phyloP scores from a whole-genome alignment of 768 basidiomycete species.

The Amanita brunnescens region DNA sequence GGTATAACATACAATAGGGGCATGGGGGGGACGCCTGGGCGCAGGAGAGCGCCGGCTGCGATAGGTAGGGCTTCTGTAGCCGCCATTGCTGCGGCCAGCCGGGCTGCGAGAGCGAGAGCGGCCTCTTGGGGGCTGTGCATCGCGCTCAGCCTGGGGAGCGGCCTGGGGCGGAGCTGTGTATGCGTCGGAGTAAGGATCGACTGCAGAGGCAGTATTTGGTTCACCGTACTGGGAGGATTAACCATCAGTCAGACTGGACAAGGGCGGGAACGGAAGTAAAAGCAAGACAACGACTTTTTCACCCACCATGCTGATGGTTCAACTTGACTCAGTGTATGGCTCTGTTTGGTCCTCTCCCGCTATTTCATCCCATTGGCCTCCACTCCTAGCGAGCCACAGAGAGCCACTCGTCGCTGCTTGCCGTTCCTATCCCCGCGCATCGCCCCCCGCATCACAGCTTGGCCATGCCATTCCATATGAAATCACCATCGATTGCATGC shows the following conservation, averaged over 20 bases:
- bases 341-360: conserved; percentile 30
- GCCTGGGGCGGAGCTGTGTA: conserved; percentile 59
- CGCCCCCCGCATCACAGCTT: background rate
- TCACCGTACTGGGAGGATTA: conserved; percentile 52
- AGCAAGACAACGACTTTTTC: conserved; percentile 5
- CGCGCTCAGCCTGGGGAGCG: conserved; percentile 44
- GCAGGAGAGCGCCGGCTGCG: conserved; percentile 48
- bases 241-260: conserved; percentile 8
- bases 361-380: conserved; percentile 4
- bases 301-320: conserved; percentile 66
- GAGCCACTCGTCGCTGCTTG: too few species aligned
- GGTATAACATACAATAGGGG: conserved; percentile 55
- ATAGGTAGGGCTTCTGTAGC: conserved; percentile 48
- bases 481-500: background rate
- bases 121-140: conserved; percentile 46
- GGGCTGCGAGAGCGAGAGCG: conserved; percentile 75
- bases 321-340: conserved; percentile 35
- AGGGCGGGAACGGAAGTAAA: conserved; percentile 7
- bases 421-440: background rate
- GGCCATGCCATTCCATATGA: background rate
- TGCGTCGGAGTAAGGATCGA: conserved; percentile 79
- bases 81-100: conserved; percentile 35
- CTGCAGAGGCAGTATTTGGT: conserved; percentile 39
- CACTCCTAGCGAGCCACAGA: background rate
- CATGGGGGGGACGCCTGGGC: conserved; percentile 58